These are phyloP conservation scores for Tuber borchii DNA, from an alignment of 495 filamentous ascomycete species.

Conservation along the genomic window DNA sequence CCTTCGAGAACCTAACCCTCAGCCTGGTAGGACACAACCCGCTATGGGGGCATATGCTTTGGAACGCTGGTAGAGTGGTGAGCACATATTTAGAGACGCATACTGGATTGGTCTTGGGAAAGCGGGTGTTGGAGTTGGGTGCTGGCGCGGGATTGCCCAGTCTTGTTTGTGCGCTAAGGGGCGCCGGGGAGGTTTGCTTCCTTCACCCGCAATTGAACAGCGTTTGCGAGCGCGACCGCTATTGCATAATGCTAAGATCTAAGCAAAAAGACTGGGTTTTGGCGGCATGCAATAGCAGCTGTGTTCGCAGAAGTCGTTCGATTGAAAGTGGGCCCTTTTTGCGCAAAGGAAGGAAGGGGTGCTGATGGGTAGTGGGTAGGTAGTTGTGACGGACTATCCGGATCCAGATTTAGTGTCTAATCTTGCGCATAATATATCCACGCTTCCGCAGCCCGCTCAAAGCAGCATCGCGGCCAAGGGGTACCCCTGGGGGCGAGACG, in stretches of 20 bases:
- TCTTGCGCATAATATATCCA: slow-evolving; percentile 62
- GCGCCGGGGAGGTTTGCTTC: slow-evolving; percentile 49
- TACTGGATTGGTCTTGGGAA: slow-evolving; percentile 53
- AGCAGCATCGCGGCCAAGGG: slow-evolving; percentile 51
- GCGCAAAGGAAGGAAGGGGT: not conserved
- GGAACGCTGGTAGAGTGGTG: slow-evolving; percentile 75
- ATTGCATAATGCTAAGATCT: too few species aligned
- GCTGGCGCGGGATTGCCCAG: slow-evolving; percentile 81
- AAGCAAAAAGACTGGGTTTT: too few species aligned
- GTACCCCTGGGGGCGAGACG: slow-evolving; percentile 70
- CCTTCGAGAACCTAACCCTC: slow-evolving; percentile 55
- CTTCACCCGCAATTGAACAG: not conserved
- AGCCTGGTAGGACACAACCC: slow-evolving; percentile 85
- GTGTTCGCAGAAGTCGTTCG: too few species aligned
- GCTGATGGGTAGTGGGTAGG: slow-evolving; percentile 41
- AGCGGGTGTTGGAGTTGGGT: slow-evolving; percentile 77
- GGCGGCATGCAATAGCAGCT: too few species aligned
- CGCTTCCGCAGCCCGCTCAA: slow-evolving; percentile 42
- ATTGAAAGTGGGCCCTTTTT: not conserved
- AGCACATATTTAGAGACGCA: slow-evolving; percentile 68
- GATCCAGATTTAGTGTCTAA: slow-evolving; percentile 72
- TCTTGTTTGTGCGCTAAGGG: slow-evolving; percentile 65
- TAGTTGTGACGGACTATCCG: slow-evolving; percentile 84
- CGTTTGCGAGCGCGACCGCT: too few species aligned
- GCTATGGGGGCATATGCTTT: slow-evolving; percentile 84